Evolutionary conservation across 192 early-diverging fungal genomes (phyloP), one percentile per base, ranked within the genome.

Genomic region (Gamsiella multidivaricata): DNA sequence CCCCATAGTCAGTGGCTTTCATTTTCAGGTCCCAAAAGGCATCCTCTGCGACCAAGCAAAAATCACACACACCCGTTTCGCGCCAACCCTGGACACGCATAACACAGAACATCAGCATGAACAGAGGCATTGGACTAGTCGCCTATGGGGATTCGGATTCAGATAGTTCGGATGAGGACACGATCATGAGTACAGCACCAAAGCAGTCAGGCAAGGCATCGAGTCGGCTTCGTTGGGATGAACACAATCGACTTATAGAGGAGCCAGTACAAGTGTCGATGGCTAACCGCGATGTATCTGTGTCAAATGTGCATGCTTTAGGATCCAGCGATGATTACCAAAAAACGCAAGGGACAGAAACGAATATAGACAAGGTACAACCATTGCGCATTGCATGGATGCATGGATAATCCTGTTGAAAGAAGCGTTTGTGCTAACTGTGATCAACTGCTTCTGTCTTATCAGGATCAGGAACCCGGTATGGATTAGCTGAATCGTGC

Each of bases 81-180:
- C 25, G 26, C 4, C 58, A 7, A 22, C n/a, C 33, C 39, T 31
- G 31, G 31, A 29, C 50, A 65, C 25, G 11, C 23, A 54, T 34
- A 23, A 17, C 41, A 47, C 26, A 9, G 7, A 37, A 33, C 37
- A 17, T n/a, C 65, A 43, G 7, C 17, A 78, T 78, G 74, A 78
- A 65, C 54, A 78, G 47, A 29, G 54, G 74, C 41, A 52, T 64
- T n/a, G 74, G 74, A 47, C 54, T 78, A 12, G 74, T 78, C 47
- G 58, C 65, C 17, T 78, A 78, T 37, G 74, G 74, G 2, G 74
- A 78, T 20, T 78, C 74, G 20, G 72, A 76, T 29, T 59, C 55
- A 46, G 74, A 69, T 4, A 62, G 54, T 37, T 78, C 74, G 14
- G 74, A 69, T 36, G 46, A 62, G 36, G 74, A 78, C 22, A 26